Base-by-base conservation (phyloP, 108 stramenopile genomes). In the Seminavis robusta region DNA sequence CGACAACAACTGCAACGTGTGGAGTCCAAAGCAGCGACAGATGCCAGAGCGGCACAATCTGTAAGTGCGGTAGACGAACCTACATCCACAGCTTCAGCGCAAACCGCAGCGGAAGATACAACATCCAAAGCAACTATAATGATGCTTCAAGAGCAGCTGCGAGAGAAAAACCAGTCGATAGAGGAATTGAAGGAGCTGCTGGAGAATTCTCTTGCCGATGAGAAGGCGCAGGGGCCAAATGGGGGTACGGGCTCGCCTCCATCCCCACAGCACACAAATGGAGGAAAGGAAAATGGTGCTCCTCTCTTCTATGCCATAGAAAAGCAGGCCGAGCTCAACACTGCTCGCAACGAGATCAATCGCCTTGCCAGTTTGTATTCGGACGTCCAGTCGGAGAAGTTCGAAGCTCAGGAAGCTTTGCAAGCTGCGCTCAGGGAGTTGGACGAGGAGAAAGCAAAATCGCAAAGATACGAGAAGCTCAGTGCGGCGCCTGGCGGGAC, bases 221-320 rank as follows among this genome's bases (percentile, higher is more conserved):
- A 75, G 25, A 38, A 39, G 17, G 36, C 2, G 13, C 39, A 56
- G 42, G 9, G n/a, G 15, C 10, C 11, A 4, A 45, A 63, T 31
- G 37, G 25, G 17, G 0, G n/a, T 30, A 28, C 33, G 8, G n/a
- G 5, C 52, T 16, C 11, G 6, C 4, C 4, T 17, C 33, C n/a
- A 33, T 16, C 13, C 19, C 25, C 54, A 41, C 19, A 2, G 3
- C 28, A 54, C 13, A 48, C 41, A 1, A 64, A 52, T 56, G 45
- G 21, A 4, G 25, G 25, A 19, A 42, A 46, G 3, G 63, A 62
- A 34, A 74, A 83, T 23, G 52, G 56, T 37, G 87, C 77, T 48
- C 87, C 87, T 9, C 75, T 93, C 11, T 93, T 86, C 53, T 93
- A 81, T 63, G 91, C 91, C 13, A 85, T 93, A 54, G 91, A 93